Evolutionary conservation across 2,329 filamentous ascomycete species (phyloP), one percentile per base, ranked within the genome.

Genomic region (Thyridium curvatum): DNA sequence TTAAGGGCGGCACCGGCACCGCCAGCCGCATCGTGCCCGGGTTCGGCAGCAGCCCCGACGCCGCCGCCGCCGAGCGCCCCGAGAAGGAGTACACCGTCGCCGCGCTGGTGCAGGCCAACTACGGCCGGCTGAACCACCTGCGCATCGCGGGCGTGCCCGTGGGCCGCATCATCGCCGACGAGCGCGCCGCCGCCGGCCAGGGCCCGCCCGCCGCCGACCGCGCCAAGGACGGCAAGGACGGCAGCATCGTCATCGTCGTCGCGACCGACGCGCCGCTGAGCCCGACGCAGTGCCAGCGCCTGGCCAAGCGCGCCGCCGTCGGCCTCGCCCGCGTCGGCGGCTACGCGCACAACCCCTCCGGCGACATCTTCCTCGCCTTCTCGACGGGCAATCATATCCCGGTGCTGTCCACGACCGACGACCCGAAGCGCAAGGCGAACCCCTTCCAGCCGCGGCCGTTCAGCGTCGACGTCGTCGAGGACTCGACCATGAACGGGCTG

Each of bases 301-400:
- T 59, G 8, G 56, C 57, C 12, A 53, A 50, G 43, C 41, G 54
- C 15, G 49, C 78, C 1, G 79, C 77, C 0, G 70, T 82, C 2
- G 79, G 82, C 0, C 54, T 85, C 1, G 63, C 72, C 5, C 66
- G 72, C 41, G 77, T 81, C 0, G 79, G 79, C 3, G 76, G 78
- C 2, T 74, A 75, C 42, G 79, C 77, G 0, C 65, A 69, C 32
- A 83, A 82, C 45, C 68, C 67, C 10, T 82, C 77, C 0, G 81
- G 80, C 0, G 80, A 85, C 43, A 75, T 85, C 42, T 82, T 84
- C 52, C 61, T 85, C 3, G 79, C 80, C 4, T 76, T 85, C 42
- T 83, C 77, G 8, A 84, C 79, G 0, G 79, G 65, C 6, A 77
- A 72, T 42, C 61, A 65, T 32, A 58, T 78, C 2, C 59, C 62